phyloP scores from a whole-genome alignment of 1,284 basidiomycete species.

The Jaminaea rosea region DNA sequence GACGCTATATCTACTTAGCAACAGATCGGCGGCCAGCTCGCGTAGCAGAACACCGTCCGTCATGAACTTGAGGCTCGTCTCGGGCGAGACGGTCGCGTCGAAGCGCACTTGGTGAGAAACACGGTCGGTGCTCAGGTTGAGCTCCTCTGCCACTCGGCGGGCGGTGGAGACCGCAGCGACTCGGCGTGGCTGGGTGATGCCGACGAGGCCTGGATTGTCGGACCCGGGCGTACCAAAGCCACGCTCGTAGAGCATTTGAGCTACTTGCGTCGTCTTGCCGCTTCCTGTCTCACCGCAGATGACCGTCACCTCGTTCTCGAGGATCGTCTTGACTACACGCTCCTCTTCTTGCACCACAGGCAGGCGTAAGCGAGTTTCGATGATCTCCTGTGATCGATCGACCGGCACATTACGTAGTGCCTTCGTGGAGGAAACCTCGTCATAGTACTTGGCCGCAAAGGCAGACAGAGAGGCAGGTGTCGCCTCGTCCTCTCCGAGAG shows the following conservation, averaged over 20 bases:
- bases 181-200: conserved; percentile 90
- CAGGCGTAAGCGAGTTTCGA: conserved; percentile 67
- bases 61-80: conserved; percentile 97
- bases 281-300: conserved; percentile 83
- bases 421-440: conserved; percentile 7
- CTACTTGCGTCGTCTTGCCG: conserved; percentile 96
- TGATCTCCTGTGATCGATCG: conserved; percentile 63
- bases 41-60: conserved; percentile 94
- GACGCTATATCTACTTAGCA: conserved; percentile 76
- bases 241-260: conserved; percentile 87
- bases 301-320: conserved; percentile 69
- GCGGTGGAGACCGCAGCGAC: conserved; percentile 97
- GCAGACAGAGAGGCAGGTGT: conserved; percentile 15
- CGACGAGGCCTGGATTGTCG: conserved; percentile 95
- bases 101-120: conserved; percentile 97
- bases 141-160: conserved; percentile 76
- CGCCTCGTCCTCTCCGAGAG: conserved; percentile 30
- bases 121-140: conserved; percentile 66
- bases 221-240: conserved; percentile 73
- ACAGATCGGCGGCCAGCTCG: conserved; percentile 82
- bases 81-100: conserved; percentile 78
- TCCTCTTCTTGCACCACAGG: conserved; percentile 93
- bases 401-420: conserved; percentile 57
- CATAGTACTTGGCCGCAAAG: conserved; percentile 25
- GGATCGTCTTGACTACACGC: conserved; percentile 79